Evolutionary conservation across 306 rosid species (phyloP).

Genomic region (Casuarina glauca): DNA sequence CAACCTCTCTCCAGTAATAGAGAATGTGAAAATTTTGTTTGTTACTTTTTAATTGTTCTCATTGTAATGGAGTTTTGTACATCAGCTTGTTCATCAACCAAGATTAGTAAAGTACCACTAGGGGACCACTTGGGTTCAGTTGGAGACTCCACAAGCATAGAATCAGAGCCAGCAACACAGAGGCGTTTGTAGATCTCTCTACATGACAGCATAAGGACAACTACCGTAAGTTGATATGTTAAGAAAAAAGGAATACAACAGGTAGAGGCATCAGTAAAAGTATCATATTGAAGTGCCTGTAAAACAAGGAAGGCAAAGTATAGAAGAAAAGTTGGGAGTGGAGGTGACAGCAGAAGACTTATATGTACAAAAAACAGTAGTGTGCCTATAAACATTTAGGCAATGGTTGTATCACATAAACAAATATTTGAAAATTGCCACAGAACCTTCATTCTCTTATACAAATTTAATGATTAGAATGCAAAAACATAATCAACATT

Average conservation of each 20-base stretch:
- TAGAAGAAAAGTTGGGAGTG: neutral
- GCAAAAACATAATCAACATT: neutral
- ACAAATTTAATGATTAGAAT: neutral
- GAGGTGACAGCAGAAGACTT: neutral
- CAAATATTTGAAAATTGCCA: neutral
- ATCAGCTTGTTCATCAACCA: slow-evolving; percentile 1
- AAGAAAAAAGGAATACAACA: neutral
- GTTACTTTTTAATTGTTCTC: slow-evolving; percentile 4
- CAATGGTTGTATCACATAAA: neutral
- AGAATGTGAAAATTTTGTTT: neutral
- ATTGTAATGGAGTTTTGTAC: slow-evolving; percentile 10
- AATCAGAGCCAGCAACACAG: slow-evolving; percentile 73
- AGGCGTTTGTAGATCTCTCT: slow-evolving; percentile 66
- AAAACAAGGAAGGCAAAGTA: slow-evolving; percentile 1
- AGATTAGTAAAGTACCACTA: slow-evolving; percentile 41
- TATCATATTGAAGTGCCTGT: neutral
- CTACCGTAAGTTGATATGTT: neutral
- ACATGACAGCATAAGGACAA: slow-evolving; percentile 25
- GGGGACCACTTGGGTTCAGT: slow-evolving; percentile 98
- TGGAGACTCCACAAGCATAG: slow-evolving; percentile 74
- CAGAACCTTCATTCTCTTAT: neutral
- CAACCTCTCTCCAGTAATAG: neutral
- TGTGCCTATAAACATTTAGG: neutral
- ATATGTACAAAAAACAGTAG: no score
- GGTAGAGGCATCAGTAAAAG: neutral